A percentile compares a stretch with the other conserved stretches of the same genome.
Evolutionary conservation across 2,329 filamentous ascomycete genomes (phyloP).

Genomic region (Calonectria multiphialidica): DNA sequence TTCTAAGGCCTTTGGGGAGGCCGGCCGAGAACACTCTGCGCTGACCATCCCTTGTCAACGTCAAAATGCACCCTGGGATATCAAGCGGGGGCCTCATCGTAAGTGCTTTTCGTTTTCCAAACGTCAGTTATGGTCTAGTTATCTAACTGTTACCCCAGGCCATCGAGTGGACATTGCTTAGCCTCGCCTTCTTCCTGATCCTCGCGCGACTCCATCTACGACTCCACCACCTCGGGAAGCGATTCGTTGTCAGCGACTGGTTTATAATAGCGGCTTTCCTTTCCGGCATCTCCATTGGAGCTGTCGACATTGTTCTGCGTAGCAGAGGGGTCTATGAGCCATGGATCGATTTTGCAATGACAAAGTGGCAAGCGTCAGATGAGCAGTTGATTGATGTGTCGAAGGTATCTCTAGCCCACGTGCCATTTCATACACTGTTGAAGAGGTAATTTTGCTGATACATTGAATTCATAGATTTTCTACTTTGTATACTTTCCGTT

Average conservation of each 20-base stretch:
- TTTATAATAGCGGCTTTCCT: background rate
- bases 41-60: background rate
- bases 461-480: background rate
- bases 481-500: background rate
- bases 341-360: background rate
- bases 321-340: background rate
- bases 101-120: background rate
- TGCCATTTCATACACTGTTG: background rate
- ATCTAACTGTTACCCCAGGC: background rate
- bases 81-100: background rate
- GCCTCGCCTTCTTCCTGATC: background rate
- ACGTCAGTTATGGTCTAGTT: background rate
- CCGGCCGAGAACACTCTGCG: background rate
- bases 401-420: background rate
- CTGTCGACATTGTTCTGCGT: background rate
- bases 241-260: background rate
- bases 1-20: too few species aligned
- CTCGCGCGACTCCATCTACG: slow-evolving; percentile 3
- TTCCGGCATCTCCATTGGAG: background rate
- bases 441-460: background rate
- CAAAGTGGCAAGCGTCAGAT: background rate
- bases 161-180: slow-evolving; percentile 1
- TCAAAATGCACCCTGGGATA: background rate
- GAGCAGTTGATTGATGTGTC: background rate
- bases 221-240: background rate